These are phyloP conservation scores for Acephala macrosclerotiorum DNA, from an alignment of 2,329 filamentous ascomycete species.

Conservation along the genomic window DNA sequence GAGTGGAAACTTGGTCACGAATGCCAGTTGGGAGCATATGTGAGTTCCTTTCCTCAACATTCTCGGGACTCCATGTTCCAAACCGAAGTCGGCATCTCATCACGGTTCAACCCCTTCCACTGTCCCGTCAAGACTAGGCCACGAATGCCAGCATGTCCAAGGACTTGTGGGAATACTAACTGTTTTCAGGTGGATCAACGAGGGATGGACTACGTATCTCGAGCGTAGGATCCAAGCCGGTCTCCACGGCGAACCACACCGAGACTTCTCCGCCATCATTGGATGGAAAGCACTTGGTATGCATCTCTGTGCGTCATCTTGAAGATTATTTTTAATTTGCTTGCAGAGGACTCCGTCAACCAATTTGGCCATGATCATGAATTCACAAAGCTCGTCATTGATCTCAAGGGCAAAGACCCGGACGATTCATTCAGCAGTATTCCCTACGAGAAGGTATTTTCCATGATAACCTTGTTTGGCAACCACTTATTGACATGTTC, in stretches of 20 bases:
- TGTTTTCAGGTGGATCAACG: conserved; percentile 68
- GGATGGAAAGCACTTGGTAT: conserved; percentile 78
- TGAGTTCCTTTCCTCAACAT: conserved; percentile 49
- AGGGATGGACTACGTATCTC: conserved; percentile 94
- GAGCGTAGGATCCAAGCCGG: conserved; percentile 83
- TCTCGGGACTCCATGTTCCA: no score
- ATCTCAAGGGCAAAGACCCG: conserved; percentile 89
- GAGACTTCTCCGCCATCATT: conserved; percentile 94
- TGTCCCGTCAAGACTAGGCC: no score
- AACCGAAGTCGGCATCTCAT: no score
- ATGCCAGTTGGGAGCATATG: conserved; percentile 84
- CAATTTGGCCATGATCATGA: conserved; percentile 84
- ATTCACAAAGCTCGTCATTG: conserved; percentile 89
- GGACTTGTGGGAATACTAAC: not conserved
- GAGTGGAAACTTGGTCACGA: conserved; percentile 87
- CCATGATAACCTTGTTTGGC: no score
- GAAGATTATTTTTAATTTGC: conserved; percentile 13
- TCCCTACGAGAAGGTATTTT: conserved; percentile 80
- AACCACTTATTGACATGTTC: conserved; percentile 11
- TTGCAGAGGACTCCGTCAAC: conserved; percentile 75
- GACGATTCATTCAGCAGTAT: conserved; percentile 94
- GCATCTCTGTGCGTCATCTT: conserved; percentile 27
- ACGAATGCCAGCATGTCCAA: not conserved
- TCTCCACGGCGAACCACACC: conserved; percentile 83
- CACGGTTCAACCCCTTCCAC: no score